Evolutionary conservation across 2,329 filamentous ascomycete species (phyloP).

Genomic region (Colletotrichum gigasporum): DNA sequence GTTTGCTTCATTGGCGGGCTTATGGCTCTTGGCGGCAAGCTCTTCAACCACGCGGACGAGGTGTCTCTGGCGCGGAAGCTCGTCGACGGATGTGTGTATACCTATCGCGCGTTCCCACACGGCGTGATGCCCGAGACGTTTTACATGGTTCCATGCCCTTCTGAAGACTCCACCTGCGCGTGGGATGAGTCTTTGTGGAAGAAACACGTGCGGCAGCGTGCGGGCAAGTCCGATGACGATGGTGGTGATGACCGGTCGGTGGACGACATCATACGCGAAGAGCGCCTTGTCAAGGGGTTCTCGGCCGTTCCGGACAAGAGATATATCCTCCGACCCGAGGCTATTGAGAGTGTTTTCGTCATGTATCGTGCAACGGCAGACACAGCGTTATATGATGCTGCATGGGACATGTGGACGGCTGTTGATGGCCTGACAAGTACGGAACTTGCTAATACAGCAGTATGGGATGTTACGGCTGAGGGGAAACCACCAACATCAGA

Average conservation of each 20-base stretch:
- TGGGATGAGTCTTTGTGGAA: slow-evolving; percentile 48
- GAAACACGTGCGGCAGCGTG: slow-evolving; percentile 37
- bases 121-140: slow-evolving; percentile 70
- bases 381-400: slow-evolving; percentile 62
- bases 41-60: slow-evolving; percentile 61
- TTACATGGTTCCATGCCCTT: slow-evolving; percentile 52
- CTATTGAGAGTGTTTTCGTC: slow-evolving; percentile 75
- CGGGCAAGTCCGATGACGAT: slow-evolving; percentile 29
- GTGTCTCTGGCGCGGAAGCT: slow-evolving; percentile 57
- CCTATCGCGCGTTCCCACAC: slow-evolving; percentile 62
- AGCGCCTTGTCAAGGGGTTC: slow-evolving; percentile 39
- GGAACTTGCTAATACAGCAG: slow-evolving; percentile 61
- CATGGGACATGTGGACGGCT: slow-evolving; percentile 69
- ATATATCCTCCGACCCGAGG: slow-evolving; percentile 70
- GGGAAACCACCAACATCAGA: slow-evolving; percentile 55
- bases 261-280: slow-evolving; percentile 39
- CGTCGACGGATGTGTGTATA: slow-evolving; percentile 66
- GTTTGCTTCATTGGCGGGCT: slow-evolving; percentile 78
- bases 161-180: slow-evolving; percentile 34
- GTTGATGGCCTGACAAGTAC: slow-evolving; percentile 61
- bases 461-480: slow-evolving; percentile 55
- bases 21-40: slow-evolving; percentile 72
- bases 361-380: slow-evolving; percentile 72
- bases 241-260: slow-evolving; percentile 42
- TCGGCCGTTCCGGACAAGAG: slow-evolving; percentile 39